These are phyloP conservation scores for Venturiaceae sp. DNA, from an alignment of 2,329 filamentous ascomycete genomes.

Conservation along the genomic window DNA sequence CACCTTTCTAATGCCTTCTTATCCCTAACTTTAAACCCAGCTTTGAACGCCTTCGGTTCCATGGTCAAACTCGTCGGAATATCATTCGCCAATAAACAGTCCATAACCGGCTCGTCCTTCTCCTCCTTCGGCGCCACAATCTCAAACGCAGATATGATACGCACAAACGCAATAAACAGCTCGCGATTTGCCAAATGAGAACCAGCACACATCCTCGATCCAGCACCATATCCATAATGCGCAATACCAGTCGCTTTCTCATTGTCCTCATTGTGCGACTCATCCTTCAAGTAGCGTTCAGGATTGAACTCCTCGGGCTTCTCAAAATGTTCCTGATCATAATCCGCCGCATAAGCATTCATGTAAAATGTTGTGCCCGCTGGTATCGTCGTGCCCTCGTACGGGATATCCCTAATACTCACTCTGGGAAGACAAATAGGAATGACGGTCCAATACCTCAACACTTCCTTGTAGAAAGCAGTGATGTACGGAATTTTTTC, in stretches of 20 bases:
- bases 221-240: slow-evolving; percentile 39
- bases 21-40: slow-evolving; percentile 36
- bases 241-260: slow-evolving; percentile 26
- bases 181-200: slow-evolving; percentile 28
- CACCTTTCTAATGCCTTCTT: slow-evolving; percentile 30
- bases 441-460: slow-evolving; percentile 72
- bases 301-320: slow-evolving; percentile 54
- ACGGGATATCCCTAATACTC: slow-evolving; percentile 63
- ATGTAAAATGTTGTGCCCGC: slow-evolving; percentile 73
- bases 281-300: slow-evolving; percentile 53
- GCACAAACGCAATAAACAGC: slow-evolving; percentile 36
- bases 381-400: slow-evolving; percentile 57
- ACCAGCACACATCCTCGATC: slow-evolving; percentile 30
- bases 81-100: slow-evolving; percentile 35
- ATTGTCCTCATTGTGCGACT: slow-evolving; percentile 21
- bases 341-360: slow-evolving; percentile 67
- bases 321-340: slow-evolving; percentile 60
- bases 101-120: slow-evolving; percentile 31
- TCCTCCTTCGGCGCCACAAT: slow-evolving; percentile 30
- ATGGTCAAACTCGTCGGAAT: slow-evolving; percentile 38
- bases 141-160: slow-evolving; percentile 38
- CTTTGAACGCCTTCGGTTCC: slow-evolving; percentile 42
- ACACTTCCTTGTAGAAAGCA: slow-evolving; percentile 66
- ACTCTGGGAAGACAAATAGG: slow-evolving; percentile 67
- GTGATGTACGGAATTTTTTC: slow-evolving; percentile 71